Conservation (phyloP, 441 rosid genomes). For the Jatropha podagrica region DNA sequence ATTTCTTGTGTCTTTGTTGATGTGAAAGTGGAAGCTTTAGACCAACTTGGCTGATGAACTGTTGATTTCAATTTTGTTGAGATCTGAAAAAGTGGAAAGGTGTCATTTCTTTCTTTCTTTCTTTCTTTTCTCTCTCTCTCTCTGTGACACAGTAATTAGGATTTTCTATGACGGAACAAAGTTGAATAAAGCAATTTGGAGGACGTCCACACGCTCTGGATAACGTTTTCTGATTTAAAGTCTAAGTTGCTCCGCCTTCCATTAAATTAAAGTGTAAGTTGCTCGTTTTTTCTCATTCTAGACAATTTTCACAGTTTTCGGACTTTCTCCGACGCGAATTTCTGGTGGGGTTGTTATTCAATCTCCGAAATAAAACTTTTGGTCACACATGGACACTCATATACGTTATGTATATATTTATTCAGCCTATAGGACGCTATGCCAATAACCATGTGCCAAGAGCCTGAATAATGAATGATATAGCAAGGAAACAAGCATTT, state of each 20-base stretch:
- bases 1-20: not conserved
- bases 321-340: no score
- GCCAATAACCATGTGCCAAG: conserved; percentile 1
- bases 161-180: no score
- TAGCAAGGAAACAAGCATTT: not conserved
- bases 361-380: no score
- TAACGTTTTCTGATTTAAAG: no score
- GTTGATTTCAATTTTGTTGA: not conserved
- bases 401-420: not conserved
- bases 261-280: not conserved
- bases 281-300: not conserved
- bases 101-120: not conserved
- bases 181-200: no score
- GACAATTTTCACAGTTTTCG: no score
- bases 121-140: no score
- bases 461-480: not conserved
- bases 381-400: no score
- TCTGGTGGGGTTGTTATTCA: no score
- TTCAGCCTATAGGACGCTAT: not conserved
- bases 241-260: no score
- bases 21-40: not conserved
- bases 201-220: no score
- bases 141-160: no score
- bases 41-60: not conserved
- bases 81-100: not conserved